phyloP scores from a whole-genome alignment of 1,139 yeast species.

The Yamadazyma trypodendri region DNA sequence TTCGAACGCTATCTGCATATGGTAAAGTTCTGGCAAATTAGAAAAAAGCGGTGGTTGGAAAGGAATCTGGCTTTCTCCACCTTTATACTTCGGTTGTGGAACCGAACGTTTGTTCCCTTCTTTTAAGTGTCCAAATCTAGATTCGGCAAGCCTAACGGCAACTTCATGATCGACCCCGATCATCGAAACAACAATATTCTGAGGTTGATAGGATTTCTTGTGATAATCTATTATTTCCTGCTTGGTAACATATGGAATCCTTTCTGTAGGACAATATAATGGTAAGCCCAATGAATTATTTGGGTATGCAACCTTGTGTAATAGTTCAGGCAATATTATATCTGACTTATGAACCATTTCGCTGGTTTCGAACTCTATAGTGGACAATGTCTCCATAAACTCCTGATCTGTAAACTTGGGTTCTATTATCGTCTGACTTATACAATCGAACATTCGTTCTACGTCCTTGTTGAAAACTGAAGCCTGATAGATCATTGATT shows the following conservation, averaged over 20 bases:
- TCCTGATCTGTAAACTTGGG: conserved; percentile 74
- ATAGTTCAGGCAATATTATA: conserved; percentile 77
- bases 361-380: conserved; percentile 78
- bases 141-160: conserved; percentile 65
- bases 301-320: conserved; percentile 78
- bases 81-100: conserved; percentile 61
- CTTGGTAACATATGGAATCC: conserved; percentile 55
- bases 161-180: conserved; percentile 76
- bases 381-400: conserved; percentile 66
- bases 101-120: conserved; percentile 12
- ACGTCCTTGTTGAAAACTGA: conserved; percentile 87
- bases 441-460: conserved; percentile 74
- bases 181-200: conserved; percentile 81
- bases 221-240: conserved; percentile 63
- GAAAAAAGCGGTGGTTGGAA: conserved; percentile 66
- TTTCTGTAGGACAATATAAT: conserved; percentile 73
- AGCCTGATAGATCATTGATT: conserved; percentile 89
- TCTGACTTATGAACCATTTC: conserved; percentile 89
- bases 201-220: conserved; percentile 70
- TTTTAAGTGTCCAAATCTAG: conserved; percentile 43
- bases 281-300: conserved; percentile 83
- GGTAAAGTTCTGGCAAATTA: conserved; percentile 77
- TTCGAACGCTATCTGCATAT: conserved; percentile 84
- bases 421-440: conserved; percentile 75
- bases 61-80: conserved; percentile 75